Conservation (phyloP, 345 rosid species). For the Anacardium occidentale region DNA sequence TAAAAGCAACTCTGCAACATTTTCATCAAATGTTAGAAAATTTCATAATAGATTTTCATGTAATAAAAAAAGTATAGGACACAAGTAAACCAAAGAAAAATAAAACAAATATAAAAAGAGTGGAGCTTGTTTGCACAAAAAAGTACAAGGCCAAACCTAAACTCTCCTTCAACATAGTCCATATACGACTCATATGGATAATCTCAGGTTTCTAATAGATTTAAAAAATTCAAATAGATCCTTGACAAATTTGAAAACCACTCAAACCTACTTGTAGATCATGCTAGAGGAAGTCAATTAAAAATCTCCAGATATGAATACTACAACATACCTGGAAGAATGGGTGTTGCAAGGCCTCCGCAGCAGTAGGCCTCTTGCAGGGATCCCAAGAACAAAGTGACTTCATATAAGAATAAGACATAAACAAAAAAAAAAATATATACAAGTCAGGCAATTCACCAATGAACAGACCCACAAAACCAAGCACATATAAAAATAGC, state of each 20-base stretch:
- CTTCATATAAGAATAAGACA: constrained; percentile 35
- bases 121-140: no score
- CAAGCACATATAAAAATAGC: neutral
- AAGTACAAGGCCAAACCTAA: neutral
- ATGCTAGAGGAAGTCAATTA: no score
- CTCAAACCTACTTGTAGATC: neutral
- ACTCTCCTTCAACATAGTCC: neutral
- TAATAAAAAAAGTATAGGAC: neutral
- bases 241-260: neutral
- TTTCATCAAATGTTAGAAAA: neutral
- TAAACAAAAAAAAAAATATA: neutral
- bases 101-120: no score
- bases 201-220: no score
- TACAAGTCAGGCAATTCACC: neutral
- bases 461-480: neutral
- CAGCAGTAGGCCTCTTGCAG: constrained; percentile 73
- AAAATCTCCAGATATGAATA: neutral
- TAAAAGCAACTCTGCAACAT: constrained; percentile 74
- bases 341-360: constrained; percentile 91
- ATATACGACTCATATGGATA: no score
- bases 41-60: neutral
- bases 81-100: no score
- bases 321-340: constrained; percentile 71
- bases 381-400: constrained; percentile 98
- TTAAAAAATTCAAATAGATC: neutral